phyloP scores from a whole-genome alignment of 371 early-diverging fungal species.

The Rhizopus arrhizus region DNA sequence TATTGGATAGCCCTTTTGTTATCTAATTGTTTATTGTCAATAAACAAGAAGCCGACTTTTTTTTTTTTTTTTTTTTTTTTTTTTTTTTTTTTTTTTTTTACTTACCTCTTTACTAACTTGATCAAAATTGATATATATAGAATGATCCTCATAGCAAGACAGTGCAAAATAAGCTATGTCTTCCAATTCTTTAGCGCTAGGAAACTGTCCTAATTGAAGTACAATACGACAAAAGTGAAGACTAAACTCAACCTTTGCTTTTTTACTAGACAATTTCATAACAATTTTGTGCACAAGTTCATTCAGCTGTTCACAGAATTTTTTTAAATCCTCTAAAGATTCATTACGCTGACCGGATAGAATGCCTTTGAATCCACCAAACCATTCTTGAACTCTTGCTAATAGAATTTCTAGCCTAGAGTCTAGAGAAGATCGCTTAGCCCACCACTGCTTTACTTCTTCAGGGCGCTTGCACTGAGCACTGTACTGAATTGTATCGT shows the following conservation, averaged over 20 bases:
- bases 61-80: background rate
- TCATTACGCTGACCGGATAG: slow-evolving; percentile 28
- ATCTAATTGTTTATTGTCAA: background rate
- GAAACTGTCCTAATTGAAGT: slow-evolving; percentile 57
- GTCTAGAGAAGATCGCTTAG: slow-evolving; percentile 67
- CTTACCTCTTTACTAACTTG: slow-evolving; percentile 59
- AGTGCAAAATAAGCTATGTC: slow-evolving; percentile 74
- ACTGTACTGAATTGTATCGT: slow-evolving; percentile 50
- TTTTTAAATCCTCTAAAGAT: slow-evolving; percentile 21
- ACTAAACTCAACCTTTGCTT: slow-evolving; percentile 46
- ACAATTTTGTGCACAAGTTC: slow-evolving; percentile 21
- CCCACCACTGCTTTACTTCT: slow-evolving; percentile 83
- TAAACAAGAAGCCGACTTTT: background rate
- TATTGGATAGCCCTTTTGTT: background rate
- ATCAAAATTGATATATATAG: slow-evolving; percentile 48
- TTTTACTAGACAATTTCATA: background rate
- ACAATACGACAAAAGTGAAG: slow-evolving; percentile 60
- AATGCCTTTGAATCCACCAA: slow-evolving; percentile 73
- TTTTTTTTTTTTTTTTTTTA: background rate
- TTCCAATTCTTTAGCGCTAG: slow-evolving; percentile 55
- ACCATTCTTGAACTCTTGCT: slow-evolving; percentile 74
- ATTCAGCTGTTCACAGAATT: slow-evolving; percentile 24
- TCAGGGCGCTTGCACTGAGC: slow-evolving; percentile 46
- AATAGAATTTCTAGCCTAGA: slow-evolving; percentile 62
- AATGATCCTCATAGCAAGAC: slow-evolving; percentile 60